Base-by-base conservation (phyloP, 106 monocot genomes). In the Phalaenopsis equestris region DNA sequence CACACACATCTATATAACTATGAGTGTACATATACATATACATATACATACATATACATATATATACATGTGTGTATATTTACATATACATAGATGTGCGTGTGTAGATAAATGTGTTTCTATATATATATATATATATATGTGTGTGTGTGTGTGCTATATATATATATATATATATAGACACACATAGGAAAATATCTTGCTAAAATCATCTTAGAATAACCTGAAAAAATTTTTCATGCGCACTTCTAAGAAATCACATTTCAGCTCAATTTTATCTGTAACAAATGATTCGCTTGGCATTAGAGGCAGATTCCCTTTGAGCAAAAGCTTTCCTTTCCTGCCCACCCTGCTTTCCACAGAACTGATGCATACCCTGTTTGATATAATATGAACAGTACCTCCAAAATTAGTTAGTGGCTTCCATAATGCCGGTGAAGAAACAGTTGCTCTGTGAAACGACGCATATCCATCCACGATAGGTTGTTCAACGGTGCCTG, bases 391-490 rank as follows among this genome's bases (percentile, higher is more conserved):
- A 49, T 90, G 82, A 81, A 99, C 80, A 16, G 87, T 88, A 55
- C 94, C 98, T 11, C 91, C 94, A 77, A 99, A 88, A 86, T 95
- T 99, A 46, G 94, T 95, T 68, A 99, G 84, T 76, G 94, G 94
- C 58, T 91, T 91, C 55, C 89, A 80, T 48, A 99, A 88, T 19
- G 92, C 88, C 19, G 98, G 98, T 74, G 98, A 94, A 86, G 89
- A 91, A 82, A 99, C 86, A 77, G 88, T 86, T 79, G 98, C 98
- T 58, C 94, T 88, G 81, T 94, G 91, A 87, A 99, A 90, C 77
- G 91, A 85, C 80, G 99, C 99, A 80, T 94, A 99, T 79, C 99
- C 99, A 89, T 99, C 99, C 24, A 99, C 75, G 70, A 99, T 82
- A 45, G 99, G 99, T 43, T 95, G 89, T 46, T 99, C 95, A 70